phyloP scores from a whole-genome alignment of 306 rosid genomes.

The Arachis stenosperma region DNA sequence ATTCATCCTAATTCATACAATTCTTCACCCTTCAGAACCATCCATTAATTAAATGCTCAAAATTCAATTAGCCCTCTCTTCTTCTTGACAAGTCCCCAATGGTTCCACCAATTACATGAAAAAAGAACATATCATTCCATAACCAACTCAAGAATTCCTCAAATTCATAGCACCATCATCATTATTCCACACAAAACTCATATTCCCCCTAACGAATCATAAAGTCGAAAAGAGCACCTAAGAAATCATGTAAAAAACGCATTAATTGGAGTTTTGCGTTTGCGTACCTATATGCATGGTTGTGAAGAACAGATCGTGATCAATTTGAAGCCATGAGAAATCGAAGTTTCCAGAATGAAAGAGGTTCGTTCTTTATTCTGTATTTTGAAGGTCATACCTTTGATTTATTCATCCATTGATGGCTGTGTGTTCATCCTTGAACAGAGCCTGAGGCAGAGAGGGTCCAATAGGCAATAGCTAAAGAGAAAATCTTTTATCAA shows the following conservation, averaged over 20 bases:
- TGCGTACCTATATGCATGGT: slow-evolving; percentile 59
- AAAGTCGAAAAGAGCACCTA: slow-evolving; percentile 24
- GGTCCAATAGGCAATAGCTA: slow-evolving; percentile 42
- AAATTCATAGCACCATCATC: slow-evolving; percentile 30
- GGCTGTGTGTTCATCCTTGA: slow-evolving; percentile 47
- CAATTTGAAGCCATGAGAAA: slow-evolving; percentile 43
- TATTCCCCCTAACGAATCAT: slow-evolving; percentile 35
- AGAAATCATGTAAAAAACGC: slow-evolving; percentile 5
- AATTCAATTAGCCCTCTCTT: not conserved
- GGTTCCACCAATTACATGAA: slow-evolving; percentile 33
- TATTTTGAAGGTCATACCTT: slow-evolving; percentile 39
- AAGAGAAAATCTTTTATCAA: slow-evolving; percentile 35
- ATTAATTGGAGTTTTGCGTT: slow-evolving; percentile 38
- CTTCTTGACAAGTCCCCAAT: slow-evolving; percentile 24
- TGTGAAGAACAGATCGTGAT: slow-evolving; percentile 57
- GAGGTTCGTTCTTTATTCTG: not conserved
- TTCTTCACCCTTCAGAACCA: slow-evolving; percentile 20
- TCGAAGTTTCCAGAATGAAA: slow-evolving; percentile 36
- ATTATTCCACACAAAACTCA: slow-evolving; percentile 40
- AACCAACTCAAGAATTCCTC: slow-evolving; percentile 17
- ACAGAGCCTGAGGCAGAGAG: slow-evolving; percentile 31
- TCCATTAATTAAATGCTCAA: slow-evolving; percentile 26
- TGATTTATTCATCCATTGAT: slow-evolving; percentile 36
- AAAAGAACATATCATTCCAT: slow-evolving; percentile 14
- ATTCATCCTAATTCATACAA: slow-evolving; percentile 31